These are phyloP conservation scores for Delonix regia DNA, from an alignment of 306 rosid species.

Conservation along the genomic window DNA sequence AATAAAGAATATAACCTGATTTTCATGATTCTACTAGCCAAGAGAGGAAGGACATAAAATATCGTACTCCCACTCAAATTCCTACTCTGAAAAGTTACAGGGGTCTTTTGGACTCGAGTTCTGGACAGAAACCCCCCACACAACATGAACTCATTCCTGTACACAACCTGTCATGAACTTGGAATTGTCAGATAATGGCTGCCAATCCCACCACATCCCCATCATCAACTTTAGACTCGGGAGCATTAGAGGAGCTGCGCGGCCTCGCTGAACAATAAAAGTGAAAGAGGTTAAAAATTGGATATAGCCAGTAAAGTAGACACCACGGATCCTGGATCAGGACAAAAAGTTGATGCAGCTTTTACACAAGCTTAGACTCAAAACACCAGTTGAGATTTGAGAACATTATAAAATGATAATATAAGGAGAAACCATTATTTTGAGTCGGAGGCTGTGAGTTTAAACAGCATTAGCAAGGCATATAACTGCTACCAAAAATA, in stretches of 20 bases:
- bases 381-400: not conserved
- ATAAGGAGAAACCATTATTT: not conserved
- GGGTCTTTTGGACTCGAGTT: conserved; percentile 15
- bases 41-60: conserved; percentile 41
- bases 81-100: conserved; percentile 12
- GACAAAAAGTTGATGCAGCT: not conserved
- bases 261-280: conserved; percentile 62
- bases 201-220: conserved; percentile 81
- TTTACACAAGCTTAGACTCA: not conserved
- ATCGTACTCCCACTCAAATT: conserved; percentile 35
- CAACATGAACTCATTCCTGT: conserved; percentile 60
- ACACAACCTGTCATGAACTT: conserved; percentile 57
- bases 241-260: conserved; percentile 59
- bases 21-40: conserved; percentile 30
- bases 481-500: conserved; percentile 1
- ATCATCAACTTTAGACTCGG: conserved; percentile 68
- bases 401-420: not conserved
- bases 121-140: conserved; percentile 5
- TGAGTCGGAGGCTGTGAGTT: not conserved
- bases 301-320: conserved; percentile 16
- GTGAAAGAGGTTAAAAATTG: conserved; percentile 11
- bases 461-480: conserved; percentile 7
- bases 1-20: conserved; percentile 21
- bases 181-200: conserved; percentile 60
- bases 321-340: not conserved